phyloP scores from a whole-genome alignment of 805 yeast species.

The Ogataea paraovalis region DNA sequence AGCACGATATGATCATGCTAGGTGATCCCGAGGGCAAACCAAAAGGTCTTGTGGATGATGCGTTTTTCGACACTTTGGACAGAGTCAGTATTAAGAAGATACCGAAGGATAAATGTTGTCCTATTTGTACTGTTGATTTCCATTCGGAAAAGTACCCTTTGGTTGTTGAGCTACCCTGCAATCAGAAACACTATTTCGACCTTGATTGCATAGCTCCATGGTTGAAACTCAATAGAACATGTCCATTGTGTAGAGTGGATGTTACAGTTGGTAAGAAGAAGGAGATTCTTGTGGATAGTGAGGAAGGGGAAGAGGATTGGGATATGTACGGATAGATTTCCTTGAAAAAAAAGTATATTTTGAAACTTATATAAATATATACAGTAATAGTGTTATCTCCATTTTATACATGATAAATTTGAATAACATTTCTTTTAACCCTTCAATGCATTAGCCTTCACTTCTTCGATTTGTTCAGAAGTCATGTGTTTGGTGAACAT shows the following conservation, averaged over 20 bases:
- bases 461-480: constrained; percentile 17
- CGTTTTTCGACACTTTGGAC: constrained; percentile 72
- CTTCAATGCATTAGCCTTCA: constrained; percentile 8
- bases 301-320: constrained; percentile 68
- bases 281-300: constrained; percentile 38
- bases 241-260: constrained; percentile 84
- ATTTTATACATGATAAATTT: background rate
- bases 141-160: constrained; percentile 73
- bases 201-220: constrained; percentile 89
- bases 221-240: constrained; percentile 68
- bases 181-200: constrained; percentile 68
- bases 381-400: constrained; percentile 1
- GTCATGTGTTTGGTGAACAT: constrained; percentile 57
- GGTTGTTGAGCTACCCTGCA: constrained; percentile 72
- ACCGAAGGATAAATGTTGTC: constrained; percentile 58
- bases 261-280: constrained; percentile 48
- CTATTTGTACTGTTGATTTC: constrained; percentile 78
- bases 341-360: background rate
- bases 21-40: constrained; percentile 37
- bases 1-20: constrained; percentile 3
- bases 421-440: background rate
- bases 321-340: constrained; percentile 65
- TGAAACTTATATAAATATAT: constrained; percentile 6
- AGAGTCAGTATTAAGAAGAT: constrained; percentile 48
- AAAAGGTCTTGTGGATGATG: constrained; percentile 41